These are phyloP conservation scores for Dactylonectria estremocensis DNA, from an alignment of 2,329 filamentous ascomycete species.

Conservation along the genomic window DNA sequence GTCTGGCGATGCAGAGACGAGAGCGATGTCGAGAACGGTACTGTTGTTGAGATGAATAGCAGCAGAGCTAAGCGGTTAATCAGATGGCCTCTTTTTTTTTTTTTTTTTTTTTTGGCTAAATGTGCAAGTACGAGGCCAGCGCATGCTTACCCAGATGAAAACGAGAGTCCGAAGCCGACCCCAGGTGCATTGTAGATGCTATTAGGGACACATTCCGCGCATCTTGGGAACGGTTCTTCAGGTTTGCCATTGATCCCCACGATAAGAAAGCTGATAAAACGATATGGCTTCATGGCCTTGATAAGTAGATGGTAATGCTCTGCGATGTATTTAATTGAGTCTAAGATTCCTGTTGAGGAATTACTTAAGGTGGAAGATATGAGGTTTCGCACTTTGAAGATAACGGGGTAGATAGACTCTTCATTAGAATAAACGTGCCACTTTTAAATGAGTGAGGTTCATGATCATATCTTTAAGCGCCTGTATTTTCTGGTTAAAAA, in stretches of 20 bases:
- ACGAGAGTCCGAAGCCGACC: neutral
- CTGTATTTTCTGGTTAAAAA: no score
- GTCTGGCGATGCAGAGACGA: neutral
- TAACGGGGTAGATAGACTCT: no score
- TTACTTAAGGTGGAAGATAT: neutral
- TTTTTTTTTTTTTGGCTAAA: neutral
- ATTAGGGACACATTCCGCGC: neutral
- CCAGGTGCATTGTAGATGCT: neutral
- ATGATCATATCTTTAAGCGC: no score
- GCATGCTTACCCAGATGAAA: slow-evolving; percentile 1
- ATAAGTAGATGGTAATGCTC: neutral
- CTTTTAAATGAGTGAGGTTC: no score
- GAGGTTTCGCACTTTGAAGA: neutral
- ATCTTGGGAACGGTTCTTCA: slow-evolving; percentile 1
- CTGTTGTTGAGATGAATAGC: slow-evolving; percentile 6
- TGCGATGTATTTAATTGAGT: neutral
- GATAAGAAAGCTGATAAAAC: neutral
- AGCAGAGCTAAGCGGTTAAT: neutral
- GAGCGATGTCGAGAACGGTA: slow-evolving; percentile 5
- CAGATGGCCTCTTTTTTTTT: neutral
- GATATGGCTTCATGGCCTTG: neutral
- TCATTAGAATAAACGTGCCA: no score
- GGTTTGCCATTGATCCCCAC: neutral
- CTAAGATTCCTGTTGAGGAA: neutral
- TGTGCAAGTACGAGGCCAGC: neutral